These are phyloP conservation scores for Trichocladium uniseriatum DNA, from an alignment of 495 filamentous ascomycete genomes.

Conservation along the genomic window DNA sequence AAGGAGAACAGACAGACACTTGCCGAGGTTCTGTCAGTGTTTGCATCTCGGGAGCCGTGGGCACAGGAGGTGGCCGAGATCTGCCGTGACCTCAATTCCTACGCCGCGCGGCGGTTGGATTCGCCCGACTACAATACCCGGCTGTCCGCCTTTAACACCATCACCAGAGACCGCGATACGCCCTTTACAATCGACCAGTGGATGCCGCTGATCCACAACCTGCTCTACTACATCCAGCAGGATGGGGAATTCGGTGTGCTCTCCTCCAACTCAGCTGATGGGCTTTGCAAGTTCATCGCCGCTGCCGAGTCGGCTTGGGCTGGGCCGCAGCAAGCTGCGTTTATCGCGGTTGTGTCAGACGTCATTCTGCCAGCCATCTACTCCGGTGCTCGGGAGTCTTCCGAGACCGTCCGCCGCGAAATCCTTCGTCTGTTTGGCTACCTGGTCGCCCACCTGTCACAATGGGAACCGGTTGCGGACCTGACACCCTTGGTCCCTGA, in stretches of 20 bases:
- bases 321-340: conserved; percentile 30
- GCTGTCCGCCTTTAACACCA: conserved; percentile 61
- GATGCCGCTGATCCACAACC: conserved; percentile 82
- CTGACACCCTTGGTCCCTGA: conserved; percentile 62
- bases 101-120: conserved; percentile 54
- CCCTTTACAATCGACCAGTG: conserved; percentile 67
- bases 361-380: conserved; percentile 69
- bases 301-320: conserved; percentile 28
- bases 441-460: conserved; percentile 59
- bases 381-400: conserved; percentile 59
- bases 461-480: conserved; percentile 61
- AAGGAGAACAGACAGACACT: conserved; percentile 60
- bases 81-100: conserved; percentile 74
- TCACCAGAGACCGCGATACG: conserved; percentile 48
- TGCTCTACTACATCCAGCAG: conserved; percentile 79
- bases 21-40: conserved; percentile 58
- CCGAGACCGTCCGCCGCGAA: conserved; percentile 77
- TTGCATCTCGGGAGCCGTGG: conserved; percentile 52
- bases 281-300: conserved; percentile 73
- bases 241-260: conserved; percentile 81
- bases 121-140: conserved; percentile 81
- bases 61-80: conserved; percentile 57
- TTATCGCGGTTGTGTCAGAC: conserved; percentile 43
- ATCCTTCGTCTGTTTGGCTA: conserved; percentile 68
- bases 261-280: conserved; percentile 67